Evolutionary conservation across 1,139 yeast species (phyloP), one percentile per base, ranked within the genome.

Genomic region (Candida sanyaensis): DNA sequence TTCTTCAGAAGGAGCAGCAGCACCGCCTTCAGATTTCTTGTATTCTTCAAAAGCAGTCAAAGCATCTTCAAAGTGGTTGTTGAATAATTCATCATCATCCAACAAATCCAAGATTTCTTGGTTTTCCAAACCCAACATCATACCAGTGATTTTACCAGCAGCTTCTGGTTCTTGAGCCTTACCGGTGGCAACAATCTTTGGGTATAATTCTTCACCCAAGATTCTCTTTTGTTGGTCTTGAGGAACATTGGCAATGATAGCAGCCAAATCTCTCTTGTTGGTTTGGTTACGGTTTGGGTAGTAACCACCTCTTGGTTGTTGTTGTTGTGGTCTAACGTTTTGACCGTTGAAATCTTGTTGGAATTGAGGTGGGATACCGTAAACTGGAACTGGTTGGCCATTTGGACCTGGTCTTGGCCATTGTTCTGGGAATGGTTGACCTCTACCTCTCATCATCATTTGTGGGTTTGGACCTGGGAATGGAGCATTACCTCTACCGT

Each of bases 71-170:
- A 93, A 91, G 73, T 92, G 96, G 71, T 84, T 83, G 77, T 86
- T 87, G 78, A 93, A 89, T 61, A 88, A 83, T 62, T 84, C 92
- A 58, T 90, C 97, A 68, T 92, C 96, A 65, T 87, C 93, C 69
- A 89, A 84, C 70, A 93, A 81, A 56, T 88, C 87, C 67, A 92
- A 77, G 63, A 95, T 88, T 77, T 93, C 97, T 66, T 84, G 84
- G 75, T 88, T 89, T 67, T 91, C 96, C 84, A 93, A 86, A 69
- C 92, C 97, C 69, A 93, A 84, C 80, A 93, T 85, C 99, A 93
- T 93, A 78, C 98, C 99, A 60, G 99, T 93, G 69, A 93, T 91
- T 81, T 92, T 93, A 77, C 97, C 97, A 60, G 98, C 97, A 67
- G 96, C 92, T 74, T 90, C 97, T 55, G 89, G 89, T 67, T 89